Evolutionary conservation across 768 basidiomycete genomes (phyloP), one percentile per base, ranked within the genome.

Genomic region (Lentinula sp.): DNA sequence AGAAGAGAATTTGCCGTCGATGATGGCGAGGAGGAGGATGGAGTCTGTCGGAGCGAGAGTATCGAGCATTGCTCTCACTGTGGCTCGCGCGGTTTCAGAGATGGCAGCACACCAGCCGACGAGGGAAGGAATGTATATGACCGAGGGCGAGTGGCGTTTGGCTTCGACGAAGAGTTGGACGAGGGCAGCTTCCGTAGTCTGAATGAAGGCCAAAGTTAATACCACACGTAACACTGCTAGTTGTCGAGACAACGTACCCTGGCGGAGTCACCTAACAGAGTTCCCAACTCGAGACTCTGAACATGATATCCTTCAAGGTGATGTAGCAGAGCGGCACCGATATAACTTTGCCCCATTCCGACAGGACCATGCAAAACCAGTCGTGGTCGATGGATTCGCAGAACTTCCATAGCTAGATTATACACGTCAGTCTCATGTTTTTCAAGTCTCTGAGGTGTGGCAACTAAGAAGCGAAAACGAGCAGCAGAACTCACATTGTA

Each of bases 111-210:
- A 90, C 95, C 95, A 98, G 0, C 87, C 83, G 1, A 84, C 68
- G 5, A 99, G 82, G 1, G 93, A 91, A 0, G 96, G 96, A 34
- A 99, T 92, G 72, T 95, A 98, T 52, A 99, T 84, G 40, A 98
- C 88, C 0, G 94, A 95, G 0, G 97, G 97, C 66, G 96, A 95
- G 70, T 97, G 93, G 31, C 96, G 87, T 70, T 98, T 98, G 0
- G 96, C 97, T 71, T 99, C 97, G 21, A 95, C 82, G 68, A 99
- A 98, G 16, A 97, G 79, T 66, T 98, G 95, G 4, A 98, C 93
- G 58, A 98, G 86, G 2, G 92, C 89, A 1, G 97, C 92, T 74
- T 99, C 97, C 4, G 85, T 74, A 1, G 93, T 93, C 94, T 96
- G 59, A 5, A 54, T 39, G 32, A 49, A 13, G 39, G 57, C 8